Base-by-base conservation (phyloP, 768 basidiomycete species). In the Butyriboletus loyo region DNA sequence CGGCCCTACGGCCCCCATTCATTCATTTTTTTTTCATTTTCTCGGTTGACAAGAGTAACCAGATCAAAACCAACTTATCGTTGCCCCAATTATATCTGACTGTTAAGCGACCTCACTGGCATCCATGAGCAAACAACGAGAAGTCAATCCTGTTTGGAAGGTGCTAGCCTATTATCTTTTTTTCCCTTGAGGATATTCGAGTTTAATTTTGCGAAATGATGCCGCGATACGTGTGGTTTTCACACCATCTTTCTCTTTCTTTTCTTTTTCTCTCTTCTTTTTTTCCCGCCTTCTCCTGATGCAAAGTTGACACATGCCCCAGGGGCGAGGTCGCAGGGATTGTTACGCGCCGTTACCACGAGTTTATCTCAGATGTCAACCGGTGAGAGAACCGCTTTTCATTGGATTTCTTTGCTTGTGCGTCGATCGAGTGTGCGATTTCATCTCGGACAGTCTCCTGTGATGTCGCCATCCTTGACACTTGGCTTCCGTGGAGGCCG, bases 311-410 rank as follows among this genome's bases (percentile, higher is more conserved):
- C 60, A 57, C 61, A 68, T 66, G 66, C 56, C 54, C 55, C 42
- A 57, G 53, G 54, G 42, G 59, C 48, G 51, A 54, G 61, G 61
- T 58, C 52, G 53, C 61, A 68, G 58, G 58, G 66, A 61, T 55
- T 56, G 54, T 57, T 50, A 25, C 63, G 55, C 47, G 41, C 53
- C 25, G 60, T 60, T 60, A 48, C 60, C 63, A 67, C 65, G 64
- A 63, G 60, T 62, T 57, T 65, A 66, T 67, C 65, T 67, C 58
- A 58, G 53, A 60, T 64, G 38, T 37, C 47, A 53, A 49, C 48
- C 38, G 37, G 53, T 63, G 61, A 53, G 60, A 37, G 51, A 44
- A 44, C 36, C 28, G 38, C 40, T 40, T 46, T 45, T 17, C 51
- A 39, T 25, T 53, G 24, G 27, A 45, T 49, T 38, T 41, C 54